Conservation (phyloP, 1,284 basidiomycete genomes). For the Leccinum solheimii region DNA sequence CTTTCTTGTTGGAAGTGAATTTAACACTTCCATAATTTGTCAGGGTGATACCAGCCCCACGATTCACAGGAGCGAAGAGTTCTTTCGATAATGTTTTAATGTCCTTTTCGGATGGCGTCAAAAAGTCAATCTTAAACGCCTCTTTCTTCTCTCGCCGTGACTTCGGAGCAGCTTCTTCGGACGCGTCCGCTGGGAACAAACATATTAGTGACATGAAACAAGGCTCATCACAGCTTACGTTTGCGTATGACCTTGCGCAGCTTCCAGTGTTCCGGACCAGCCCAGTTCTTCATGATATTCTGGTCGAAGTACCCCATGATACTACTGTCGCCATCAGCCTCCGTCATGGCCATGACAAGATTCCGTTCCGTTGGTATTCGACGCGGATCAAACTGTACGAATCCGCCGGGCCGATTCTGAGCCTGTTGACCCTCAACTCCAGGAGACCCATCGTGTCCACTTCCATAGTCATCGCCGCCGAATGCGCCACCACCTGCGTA, state of each 20-base stretch:
- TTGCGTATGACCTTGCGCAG: conserved; percentile 73
- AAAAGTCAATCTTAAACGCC: conserved; percentile 88
- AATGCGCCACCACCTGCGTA: conserved; percentile 46
- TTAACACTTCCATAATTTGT: conserved; percentile 46
- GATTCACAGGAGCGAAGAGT: conserved; percentile 77
- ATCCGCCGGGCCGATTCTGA: conserved; percentile 47
- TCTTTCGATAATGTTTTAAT: conserved; percentile 75
- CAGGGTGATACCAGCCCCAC: conserved; percentile 67
- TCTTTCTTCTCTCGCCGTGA: conserved; percentile 79
- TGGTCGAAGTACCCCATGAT: conserved; percentile 97
- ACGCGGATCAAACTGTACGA: conserved; percentile 80
- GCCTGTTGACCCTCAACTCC: conserved; percentile 40
- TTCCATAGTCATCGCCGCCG: conserved; percentile 48
- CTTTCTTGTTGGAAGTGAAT: conserved; percentile 48
- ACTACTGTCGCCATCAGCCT: conserved; percentile 57
- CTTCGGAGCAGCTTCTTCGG: conserved; percentile 51
- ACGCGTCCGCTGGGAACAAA: conserved; percentile 46
- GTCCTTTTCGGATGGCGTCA: conserved; percentile 59
- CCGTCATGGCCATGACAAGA: conserved; percentile 83
- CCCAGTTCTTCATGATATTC: conserved; percentile 92
- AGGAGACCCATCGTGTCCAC: conserved; percentile 42
- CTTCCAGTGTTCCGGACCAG: conserved; percentile 99
- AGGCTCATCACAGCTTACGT: conserved; percentile 48
- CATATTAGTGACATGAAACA: conserved; percentile 5
- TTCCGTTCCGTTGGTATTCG: conserved; percentile 71